Conservation (phyloP, 2,329 filamentous ascomycete species). For the Xylariaceae sp. region DNA sequence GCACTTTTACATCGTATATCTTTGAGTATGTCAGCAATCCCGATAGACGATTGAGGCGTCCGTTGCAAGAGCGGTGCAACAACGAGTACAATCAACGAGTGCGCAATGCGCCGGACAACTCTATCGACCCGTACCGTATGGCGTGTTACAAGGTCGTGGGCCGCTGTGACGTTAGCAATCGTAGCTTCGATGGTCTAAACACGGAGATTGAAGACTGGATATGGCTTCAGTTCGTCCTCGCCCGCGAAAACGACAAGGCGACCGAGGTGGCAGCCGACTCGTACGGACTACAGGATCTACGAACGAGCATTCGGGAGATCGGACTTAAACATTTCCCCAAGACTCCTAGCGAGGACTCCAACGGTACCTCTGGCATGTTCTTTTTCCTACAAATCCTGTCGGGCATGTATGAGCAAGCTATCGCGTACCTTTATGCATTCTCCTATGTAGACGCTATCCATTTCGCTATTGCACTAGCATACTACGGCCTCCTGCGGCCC, state of each 20-base stretch:
- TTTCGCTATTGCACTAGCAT: slow-evolving; percentile 86
- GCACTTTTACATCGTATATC: slow-evolving; percentile 87
- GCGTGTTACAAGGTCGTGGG: slow-evolving; percentile 98
- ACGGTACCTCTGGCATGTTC: slow-evolving; percentile 82
- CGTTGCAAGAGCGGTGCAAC: slow-evolving; percentile 83
- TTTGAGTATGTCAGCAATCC: slow-evolving; percentile 77
- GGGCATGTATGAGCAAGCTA: slow-evolving; percentile 91
- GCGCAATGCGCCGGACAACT: slow-evolving; percentile 81
- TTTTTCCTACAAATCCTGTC: slow-evolving; percentile 91
- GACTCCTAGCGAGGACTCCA: slow-evolving; percentile 70
- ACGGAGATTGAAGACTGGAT: slow-evolving; percentile 71
- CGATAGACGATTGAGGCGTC: slow-evolving; percentile 75
- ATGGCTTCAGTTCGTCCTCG: slow-evolving; percentile 72
- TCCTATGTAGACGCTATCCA: slow-evolving; percentile 93
- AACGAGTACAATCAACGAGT: slow-evolving; percentile 86
- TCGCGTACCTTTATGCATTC: slow-evolving; percentile 89
- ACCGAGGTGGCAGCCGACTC: slow-evolving; percentile 68
- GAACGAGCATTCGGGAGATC: slow-evolving; percentile 82
- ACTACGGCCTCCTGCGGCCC: slow-evolving; percentile 86
- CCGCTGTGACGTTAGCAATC: slow-evolving; percentile 68
- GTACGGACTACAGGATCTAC: slow-evolving; percentile 69
- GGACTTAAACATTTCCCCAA: slow-evolving; percentile 90
- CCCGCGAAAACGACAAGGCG: slow-evolving; percentile 64
- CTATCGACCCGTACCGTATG: slow-evolving; percentile 92
- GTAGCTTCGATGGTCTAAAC: slow-evolving; percentile 64